These are phyloP conservation scores for Botrytis cinerea DNA, from an alignment of 2,329 filamentous ascomycete genomes.

Conservation along the genomic window DNA sequence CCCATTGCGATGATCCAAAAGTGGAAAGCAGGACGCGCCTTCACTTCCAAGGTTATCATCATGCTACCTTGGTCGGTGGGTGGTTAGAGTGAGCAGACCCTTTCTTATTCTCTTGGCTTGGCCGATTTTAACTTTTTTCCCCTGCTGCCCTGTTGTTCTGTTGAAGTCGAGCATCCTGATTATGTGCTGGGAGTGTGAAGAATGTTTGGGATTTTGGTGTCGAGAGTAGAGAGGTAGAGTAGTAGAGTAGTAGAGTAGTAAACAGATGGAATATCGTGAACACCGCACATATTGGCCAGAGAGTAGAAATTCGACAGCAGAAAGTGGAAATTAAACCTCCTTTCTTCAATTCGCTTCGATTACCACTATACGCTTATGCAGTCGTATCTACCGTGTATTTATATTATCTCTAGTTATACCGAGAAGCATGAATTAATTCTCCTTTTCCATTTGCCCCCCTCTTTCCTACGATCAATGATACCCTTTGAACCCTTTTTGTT, in stretches of 20 bases:
- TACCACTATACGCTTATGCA: not conserved
- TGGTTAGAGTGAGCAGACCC: not conserved
- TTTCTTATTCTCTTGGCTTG: conserved; percentile 2
- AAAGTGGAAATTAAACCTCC: not conserved
- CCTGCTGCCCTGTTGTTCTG: not conserved
- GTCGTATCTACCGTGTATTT: not conserved
- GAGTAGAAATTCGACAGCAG: no score
- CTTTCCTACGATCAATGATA: not conserved
- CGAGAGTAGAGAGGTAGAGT: not conserved
- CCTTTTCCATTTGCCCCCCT: not conserved
- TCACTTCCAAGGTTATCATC: not conserved
- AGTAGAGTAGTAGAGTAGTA: not conserved
- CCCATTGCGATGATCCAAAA: not conserved
- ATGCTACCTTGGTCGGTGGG: not conserved
- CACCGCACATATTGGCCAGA: no score
- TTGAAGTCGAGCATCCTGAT: not conserved
- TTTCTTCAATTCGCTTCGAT: not conserved
- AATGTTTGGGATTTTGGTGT: not conserved
- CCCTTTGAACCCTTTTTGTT: not conserved
- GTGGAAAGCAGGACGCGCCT: conserved; percentile 3
- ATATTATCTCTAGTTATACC: no score
- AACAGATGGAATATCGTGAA: not conserved
- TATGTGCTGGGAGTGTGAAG: not conserved
- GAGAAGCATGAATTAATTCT: not conserved
- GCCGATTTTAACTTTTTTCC: not conserved